Percentiles rank a stretch among this genome's conserved stretches.
phyloP scores from a whole-genome alignment of 495 filamentous ascomycete species.

The Amniculicola lignicola region DNA sequence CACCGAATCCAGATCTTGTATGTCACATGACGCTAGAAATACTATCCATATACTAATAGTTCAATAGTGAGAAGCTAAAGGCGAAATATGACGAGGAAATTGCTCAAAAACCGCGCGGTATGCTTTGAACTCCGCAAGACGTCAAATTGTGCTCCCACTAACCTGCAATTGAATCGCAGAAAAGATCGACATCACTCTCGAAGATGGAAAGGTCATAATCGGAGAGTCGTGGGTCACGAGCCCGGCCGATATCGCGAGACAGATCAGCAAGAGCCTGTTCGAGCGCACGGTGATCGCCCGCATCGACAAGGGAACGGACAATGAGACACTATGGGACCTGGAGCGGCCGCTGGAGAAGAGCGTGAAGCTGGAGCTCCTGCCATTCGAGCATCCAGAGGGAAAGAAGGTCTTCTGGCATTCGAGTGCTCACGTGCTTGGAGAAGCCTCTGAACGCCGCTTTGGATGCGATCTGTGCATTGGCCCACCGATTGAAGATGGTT shows the following conservation, averaged over 20 bases:
- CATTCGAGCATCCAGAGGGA: conserved; percentile 81
- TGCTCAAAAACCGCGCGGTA: conserved; percentile 55
- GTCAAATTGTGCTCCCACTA: neutral
- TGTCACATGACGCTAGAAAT: neutral
- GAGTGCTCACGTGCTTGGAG: conserved; percentile 88
- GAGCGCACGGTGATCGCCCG: conserved; percentile 78
- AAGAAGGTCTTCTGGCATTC: conserved; percentile 89
- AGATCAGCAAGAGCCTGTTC: conserved; percentile 65
- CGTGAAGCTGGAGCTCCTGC: conserved; percentile 73
- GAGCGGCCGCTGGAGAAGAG: conserved; percentile 80
- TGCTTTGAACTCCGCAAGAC: neutral
- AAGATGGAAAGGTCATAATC: conserved; percentile 56
- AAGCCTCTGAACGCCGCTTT: conserved; percentile 84
- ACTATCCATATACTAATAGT: neutral
- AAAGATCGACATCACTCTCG: conserved; percentile 63
- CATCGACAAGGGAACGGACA: conserved; percentile 60
- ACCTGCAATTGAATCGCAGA: conserved; percentile 33
- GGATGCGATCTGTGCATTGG: conserved; percentile 90
- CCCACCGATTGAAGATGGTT: conserved; percentile 86
- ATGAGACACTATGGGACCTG: conserved; percentile 73
- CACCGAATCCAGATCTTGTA: conserved; percentile 77
- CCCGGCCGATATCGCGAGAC: conserved; percentile 61
- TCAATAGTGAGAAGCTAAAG: conserved; percentile 66
- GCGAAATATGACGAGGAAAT: conserved; percentile 73
- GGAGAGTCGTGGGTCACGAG: conserved; percentile 73